phyloP scores from a whole-genome alignment of 2,329 filamentous ascomycete species.

The Hypoxylon sp. region DNA sequence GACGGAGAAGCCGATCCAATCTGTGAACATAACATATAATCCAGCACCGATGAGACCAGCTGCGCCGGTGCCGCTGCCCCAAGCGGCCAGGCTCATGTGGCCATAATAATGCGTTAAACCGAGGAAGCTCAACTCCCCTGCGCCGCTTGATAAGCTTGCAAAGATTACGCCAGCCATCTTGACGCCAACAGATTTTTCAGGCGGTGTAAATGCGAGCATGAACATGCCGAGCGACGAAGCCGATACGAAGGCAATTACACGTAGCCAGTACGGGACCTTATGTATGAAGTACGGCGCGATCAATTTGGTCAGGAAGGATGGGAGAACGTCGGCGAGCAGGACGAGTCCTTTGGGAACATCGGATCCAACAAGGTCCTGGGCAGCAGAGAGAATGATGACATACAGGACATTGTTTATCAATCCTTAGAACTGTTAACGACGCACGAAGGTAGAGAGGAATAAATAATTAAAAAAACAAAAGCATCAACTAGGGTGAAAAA shows the following conservation, averaged over 20 bases:
- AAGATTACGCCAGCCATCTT: conserved; percentile 89
- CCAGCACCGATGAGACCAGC: conserved; percentile 90
- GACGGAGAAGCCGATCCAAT: conserved; percentile 81
- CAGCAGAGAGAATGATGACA: conserved; percentile 94
- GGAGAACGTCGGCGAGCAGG: conserved; percentile 91
- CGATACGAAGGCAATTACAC: conserved; percentile 80
- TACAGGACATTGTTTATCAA: conserved; percentile 98
- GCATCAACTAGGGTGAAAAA: neutral
- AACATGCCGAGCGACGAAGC: conserved; percentile 91
- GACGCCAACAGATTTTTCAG: conserved; percentile 73
- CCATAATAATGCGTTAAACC: conserved; percentile 96
- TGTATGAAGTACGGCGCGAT: conserved; percentile 96
- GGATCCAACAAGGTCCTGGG: conserved; percentile 93
- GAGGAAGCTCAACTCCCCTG: conserved; percentile 91
- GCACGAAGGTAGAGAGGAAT: conserved; percentile 14
- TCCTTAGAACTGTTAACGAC: conserved; percentile 63
- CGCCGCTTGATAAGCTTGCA: conserved; percentile 87
- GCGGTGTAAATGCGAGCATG: conserved; percentile 84
- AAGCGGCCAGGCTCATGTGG: conserved; percentile 86
- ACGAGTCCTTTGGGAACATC: conserved; percentile 90
- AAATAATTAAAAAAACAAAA: neutral
- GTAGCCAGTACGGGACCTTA: conserved; percentile 81
- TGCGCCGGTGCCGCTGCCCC: conserved; percentile 92
- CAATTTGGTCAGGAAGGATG: conserved; percentile 90
- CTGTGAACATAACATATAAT: conserved; percentile 88